phyloP scores from a whole-genome alignment of 257 asterid species.

The Henckelia pumila region DNA sequence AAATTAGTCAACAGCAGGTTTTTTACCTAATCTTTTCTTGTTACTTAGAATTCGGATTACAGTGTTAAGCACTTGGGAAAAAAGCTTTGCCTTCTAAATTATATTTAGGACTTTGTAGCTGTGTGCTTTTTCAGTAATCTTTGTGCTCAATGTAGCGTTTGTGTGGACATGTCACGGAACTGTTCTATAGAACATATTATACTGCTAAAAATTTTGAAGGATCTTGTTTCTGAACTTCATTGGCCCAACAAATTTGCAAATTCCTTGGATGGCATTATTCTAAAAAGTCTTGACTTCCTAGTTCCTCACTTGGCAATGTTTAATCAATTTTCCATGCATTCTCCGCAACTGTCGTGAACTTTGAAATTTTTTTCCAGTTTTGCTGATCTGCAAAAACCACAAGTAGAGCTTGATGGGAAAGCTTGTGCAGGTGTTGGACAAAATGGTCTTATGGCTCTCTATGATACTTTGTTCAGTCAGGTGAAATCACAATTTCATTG shows the following conservation, averaged over 20 bases:
- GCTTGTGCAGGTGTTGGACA: slow-evolving; percentile 99
- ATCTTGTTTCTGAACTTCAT: not conserved
- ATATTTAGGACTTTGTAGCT: not conserved
- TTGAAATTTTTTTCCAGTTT: slow-evolving; percentile 48
- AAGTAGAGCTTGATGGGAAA: slow-evolving; percentile 91
- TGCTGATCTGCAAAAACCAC: slow-evolving; percentile 99
- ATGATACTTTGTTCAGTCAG: slow-evolving; percentile 95
- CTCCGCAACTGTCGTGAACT: slow-evolving; percentile 2
- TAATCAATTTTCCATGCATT: not conserved
- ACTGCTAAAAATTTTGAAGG: not conserved
- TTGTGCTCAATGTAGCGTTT: not conserved
- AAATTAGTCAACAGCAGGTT: slow-evolving; percentile 84
- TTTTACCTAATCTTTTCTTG: slow-evolving; percentile 13
- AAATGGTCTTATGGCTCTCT: slow-evolving; percentile 95
- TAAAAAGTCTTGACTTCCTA: slow-evolving; percentile 1
- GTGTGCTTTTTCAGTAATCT: not conserved
- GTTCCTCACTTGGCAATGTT: not conserved
- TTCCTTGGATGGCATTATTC: not conserved
- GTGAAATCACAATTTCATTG: slow-evolving; percentile 31
- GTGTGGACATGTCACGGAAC: not conserved
- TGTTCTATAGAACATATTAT: not conserved
- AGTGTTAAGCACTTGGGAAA: not conserved
- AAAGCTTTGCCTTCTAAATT: not conserved
- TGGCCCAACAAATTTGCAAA: not conserved
- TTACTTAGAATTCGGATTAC: not conserved